A percentile compares a stretch with the other conserved stretches of the same genome.
Evolutionary conservation across 2,329 filamentous ascomycete genomes (phyloP).

Genomic region (Pseudogymnoascus sp.): DNA sequence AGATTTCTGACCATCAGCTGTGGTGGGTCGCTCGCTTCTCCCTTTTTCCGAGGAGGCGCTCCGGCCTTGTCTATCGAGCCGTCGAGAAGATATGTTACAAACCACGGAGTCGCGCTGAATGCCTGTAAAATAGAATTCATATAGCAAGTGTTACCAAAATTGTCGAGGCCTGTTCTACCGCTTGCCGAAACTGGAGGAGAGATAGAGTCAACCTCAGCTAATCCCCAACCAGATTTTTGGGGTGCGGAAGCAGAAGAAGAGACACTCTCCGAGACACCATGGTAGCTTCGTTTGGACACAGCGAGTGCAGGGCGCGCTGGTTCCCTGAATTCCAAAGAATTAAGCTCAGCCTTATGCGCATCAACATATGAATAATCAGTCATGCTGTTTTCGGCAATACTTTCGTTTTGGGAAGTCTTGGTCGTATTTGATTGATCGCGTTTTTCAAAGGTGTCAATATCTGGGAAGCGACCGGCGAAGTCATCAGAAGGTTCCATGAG

Average conservation of each 20-base stretch:
- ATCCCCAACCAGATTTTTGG: conserved; percentile 33
- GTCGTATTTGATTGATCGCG: conserved; percentile 41
- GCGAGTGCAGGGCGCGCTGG: conserved; percentile 43
- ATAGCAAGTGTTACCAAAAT: conserved; percentile 80
- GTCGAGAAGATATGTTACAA: conserved; percentile 58
- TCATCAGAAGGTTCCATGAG: conserved; percentile 70
- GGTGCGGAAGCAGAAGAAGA: conserved; percentile 36
- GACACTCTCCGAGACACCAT: conserved; percentile 61
- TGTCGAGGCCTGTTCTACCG: conserved; percentile 66
- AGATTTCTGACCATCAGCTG: conserved; percentile 55
- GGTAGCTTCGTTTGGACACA: conserved; percentile 62
- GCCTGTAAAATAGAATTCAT: conserved; percentile 88
- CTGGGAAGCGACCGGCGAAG: conserved; percentile 74
- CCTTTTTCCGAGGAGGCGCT: conserved; percentile 59
- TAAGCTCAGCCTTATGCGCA: conserved; percentile 24
- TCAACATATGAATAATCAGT: conserved; percentile 13
- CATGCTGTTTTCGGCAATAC: conserved; percentile 48
- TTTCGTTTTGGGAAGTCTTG: conserved; percentile 42
- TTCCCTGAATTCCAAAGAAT: conserved; percentile 25
- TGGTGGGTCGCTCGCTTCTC: conserved; percentile 44
- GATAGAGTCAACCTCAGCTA: conserved; percentile 31
- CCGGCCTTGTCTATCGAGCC: conserved; percentile 53
- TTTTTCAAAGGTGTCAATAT: conserved; percentile 33
- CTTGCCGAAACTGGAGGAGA: conserved; percentile 39
- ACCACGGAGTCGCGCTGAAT: conserved; percentile 62